Conservation (phyloP, 805 yeast genomes). For the Metschnikowia anglica region DNA sequence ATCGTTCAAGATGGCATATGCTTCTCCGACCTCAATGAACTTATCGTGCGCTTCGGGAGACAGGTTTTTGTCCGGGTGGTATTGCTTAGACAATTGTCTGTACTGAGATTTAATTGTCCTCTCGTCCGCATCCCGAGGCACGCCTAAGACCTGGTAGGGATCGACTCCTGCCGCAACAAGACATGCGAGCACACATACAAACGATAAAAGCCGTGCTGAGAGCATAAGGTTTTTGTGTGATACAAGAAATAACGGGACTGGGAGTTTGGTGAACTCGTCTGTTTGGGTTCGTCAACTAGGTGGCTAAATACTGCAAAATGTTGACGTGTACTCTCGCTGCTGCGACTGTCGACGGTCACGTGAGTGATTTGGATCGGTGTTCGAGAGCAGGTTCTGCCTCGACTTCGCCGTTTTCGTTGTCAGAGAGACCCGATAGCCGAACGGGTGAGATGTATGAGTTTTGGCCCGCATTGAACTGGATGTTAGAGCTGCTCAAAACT, state of each 20-base stretch:
- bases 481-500: too few species aligned
- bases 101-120: constrained; percentile 85
- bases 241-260: too few species aligned
- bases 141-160: constrained; percentile 65
- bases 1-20: constrained; percentile 82
- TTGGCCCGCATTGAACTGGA: too few species aligned
- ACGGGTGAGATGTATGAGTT: too few species aligned
- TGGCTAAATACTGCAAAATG: background rate
- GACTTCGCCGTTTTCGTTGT: too few species aligned
- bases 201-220: constrained; percentile 5
- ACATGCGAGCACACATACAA: constrained; percentile 10
- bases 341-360: background rate
- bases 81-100: constrained; percentile 74
- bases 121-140: constrained; percentile 66
- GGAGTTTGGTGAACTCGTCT: background rate
- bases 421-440: too few species aligned
- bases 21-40: constrained; percentile 90
- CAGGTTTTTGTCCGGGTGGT: constrained; percentile 93
- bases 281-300: too few species aligned
- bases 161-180: constrained; percentile 34
- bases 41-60: constrained; percentile 79
- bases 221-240: background rate
- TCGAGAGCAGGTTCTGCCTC: too few species aligned
- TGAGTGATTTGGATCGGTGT: too few species aligned
- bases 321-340: constrained; percentile 6